Evolutionary conservation across 2,329 filamentous ascomycete genomes (phyloP).

Genomic region (Xylaria sp.): DNA sequence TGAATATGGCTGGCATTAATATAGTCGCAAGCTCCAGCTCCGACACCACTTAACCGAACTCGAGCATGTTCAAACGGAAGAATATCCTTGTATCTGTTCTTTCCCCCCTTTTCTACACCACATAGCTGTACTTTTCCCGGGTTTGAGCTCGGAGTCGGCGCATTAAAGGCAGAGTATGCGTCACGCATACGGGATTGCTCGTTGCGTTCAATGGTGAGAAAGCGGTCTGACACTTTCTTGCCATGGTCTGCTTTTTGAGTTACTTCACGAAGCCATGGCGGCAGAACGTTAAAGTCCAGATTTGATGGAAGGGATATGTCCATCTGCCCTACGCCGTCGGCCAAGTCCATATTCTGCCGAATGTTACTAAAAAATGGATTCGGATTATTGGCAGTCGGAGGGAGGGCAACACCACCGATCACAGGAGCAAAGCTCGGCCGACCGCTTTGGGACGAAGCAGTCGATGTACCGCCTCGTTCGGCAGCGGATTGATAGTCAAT

Average conservation of each 20-base stretch:
- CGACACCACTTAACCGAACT: slow-evolving; percentile 78
- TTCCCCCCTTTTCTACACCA: slow-evolving; percentile 91
- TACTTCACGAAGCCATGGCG: slow-evolving; percentile 80
- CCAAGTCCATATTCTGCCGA: slow-evolving; percentile 93
- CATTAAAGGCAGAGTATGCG: slow-evolving; percentile 67
- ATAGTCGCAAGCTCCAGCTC: slow-evolving; percentile 83
- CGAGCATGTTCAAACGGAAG: slow-evolving; percentile 94
- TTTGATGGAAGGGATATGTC: slow-evolving; percentile 62
- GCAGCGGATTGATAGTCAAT: slow-evolving; percentile 67
- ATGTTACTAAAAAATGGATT: slow-evolving; percentile 98
- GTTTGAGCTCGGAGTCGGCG: slow-evolving; percentile 49
- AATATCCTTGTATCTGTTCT: slow-evolving; percentile 98
- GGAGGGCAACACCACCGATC: slow-evolving; percentile 89
- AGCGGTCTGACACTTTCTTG: slow-evolving; percentile 82
- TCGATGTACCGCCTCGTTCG: slow-evolving; percentile 62
- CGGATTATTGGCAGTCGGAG: slow-evolving; percentile 71
- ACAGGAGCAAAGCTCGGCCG: slow-evolving; percentile 72
- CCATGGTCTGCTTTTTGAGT: slow-evolving; percentile 76
- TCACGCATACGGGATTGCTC: slow-evolving; percentile 95
- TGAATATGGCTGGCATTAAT: slow-evolving; percentile 93
- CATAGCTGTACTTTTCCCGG: slow-evolving; percentile 74
- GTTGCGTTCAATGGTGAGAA: slow-evolving; percentile 82
- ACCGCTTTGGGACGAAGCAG: slow-evolving; percentile 58
- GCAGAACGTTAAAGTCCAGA: slow-evolving; percentile 67
- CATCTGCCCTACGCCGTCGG: slow-evolving; percentile 90